Base-by-base conservation (phyloP, 106 monocot genomes). In the Apostasia shenzhenica region DNA sequence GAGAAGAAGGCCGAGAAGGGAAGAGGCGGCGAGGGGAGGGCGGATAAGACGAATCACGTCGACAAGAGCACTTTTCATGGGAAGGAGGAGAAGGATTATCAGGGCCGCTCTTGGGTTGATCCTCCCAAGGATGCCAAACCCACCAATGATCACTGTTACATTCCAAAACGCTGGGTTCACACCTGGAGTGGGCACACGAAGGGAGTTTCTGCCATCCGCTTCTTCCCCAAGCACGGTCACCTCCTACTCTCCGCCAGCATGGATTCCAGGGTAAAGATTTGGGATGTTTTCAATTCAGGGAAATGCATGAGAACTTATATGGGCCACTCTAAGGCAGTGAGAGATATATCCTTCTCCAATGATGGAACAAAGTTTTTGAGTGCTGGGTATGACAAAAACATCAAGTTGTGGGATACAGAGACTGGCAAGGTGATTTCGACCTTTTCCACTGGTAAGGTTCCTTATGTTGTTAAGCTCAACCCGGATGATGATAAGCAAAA, bases 281-380 rank as follows among this genome's bases (percentile, higher is more conserved):
- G 97, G 97, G 97, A 99, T 71, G 97, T 99, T 50, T 79, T 85
- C 70, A 87, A 90, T 59, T 92, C 97, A 0, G 78, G 87, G 5
- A 92, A 89, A 56, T 99, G 97, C 62, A 99, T 99, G 97, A 79
- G 97, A 52, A 99, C 97, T 11, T 99, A 99, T 66, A 99, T 99
- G 97, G 97, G 97, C n/a, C 97, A 99, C 60, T 84, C 97, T 3
- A 92, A 99, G 81, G 97, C 92, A 0, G 97, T 99, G 0, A 65
- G 97, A 0, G 97, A 97, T 63, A 83, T 97, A 43, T 89, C 92
- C 40, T 97, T 97, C 73, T 92, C 92, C 53, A 92, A 92, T 46
- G 97, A 92, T 60, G 97, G 97, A 13, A 65, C 83, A 1, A 86
- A 84, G 79, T 97, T 97, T 67, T 80, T 97, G 84, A 92, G 92